A percentile compares a stretch with the other conserved stretches of the same genome.
Conservation (phyloP, 306 rosid species). For the Vigna mungo region DNA sequence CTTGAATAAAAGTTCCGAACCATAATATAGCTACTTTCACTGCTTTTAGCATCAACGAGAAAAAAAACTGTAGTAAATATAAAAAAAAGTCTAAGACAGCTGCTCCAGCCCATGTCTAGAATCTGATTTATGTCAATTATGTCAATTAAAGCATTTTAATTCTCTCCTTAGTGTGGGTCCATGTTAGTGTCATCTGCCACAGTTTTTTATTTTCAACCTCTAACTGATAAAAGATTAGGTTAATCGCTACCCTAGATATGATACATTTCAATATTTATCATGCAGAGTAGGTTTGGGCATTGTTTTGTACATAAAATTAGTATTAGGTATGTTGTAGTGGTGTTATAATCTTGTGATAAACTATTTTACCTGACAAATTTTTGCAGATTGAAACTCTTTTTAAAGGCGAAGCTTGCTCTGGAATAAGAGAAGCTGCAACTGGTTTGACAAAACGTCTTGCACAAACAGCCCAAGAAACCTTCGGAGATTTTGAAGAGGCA, state of each 20-base stretch:
- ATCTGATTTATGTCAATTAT: conserved; percentile 25
- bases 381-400: conserved; percentile 84
- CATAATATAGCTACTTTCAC: background rate
- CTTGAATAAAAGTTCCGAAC: background rate
- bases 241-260: conserved; percentile 8
- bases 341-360: conserved; percentile 36
- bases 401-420: conserved; percentile 83
- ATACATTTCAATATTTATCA: conserved; percentile 22
- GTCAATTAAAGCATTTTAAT: conserved; percentile 7
- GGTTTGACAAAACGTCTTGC: conserved; percentile 91
- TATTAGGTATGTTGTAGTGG: background rate
- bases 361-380: conserved; percentile 35
- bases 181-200: background rate
- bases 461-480: conserved; percentile 87
- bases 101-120: background rate
- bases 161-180: background rate
- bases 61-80: conserved; percentile 9
- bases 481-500: conserved; percentile 98
- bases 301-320: conserved; percentile 33
- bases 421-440: conserved; percentile 80
- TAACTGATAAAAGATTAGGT: conserved; percentile 3
- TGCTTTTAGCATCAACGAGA: background rate
- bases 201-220: conserved; percentile 14
- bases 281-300: conserved; percentile 10
- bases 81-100: background rate